Conservation (phyloP, 106 monocot species). For the Dendrobium catenatum region DNA sequence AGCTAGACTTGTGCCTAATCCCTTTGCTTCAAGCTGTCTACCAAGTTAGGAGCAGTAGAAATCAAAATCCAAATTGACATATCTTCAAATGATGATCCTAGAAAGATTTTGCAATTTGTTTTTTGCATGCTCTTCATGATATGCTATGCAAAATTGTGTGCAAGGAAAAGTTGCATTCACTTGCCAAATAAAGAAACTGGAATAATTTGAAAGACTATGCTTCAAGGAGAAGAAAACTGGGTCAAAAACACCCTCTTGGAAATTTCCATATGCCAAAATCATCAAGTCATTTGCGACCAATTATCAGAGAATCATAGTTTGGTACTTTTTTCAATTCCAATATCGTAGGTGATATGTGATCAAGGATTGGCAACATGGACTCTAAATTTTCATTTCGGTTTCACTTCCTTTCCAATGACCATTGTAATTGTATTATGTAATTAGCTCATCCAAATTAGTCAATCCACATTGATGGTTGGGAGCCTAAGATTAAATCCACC, state of each 20-base stretch:
- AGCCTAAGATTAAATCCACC: not conserved
- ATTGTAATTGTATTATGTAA: not conserved
- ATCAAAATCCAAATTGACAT: too few relatives aligned
- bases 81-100: too few relatives aligned
- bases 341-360: conserved; percentile 21
- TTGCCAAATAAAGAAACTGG: conserved; percentile 48
- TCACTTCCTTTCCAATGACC: not conserved
- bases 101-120: too few relatives aligned
- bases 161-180: not conserved
- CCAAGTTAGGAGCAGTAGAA: too few relatives aligned
- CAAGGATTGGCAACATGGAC: conserved; percentile 47
- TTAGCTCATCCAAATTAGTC: not conserved
- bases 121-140: conserved; percentile 8
- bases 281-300: conserved; percentile 71
- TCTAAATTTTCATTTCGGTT: conserved; percentile 38
- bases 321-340: conserved; percentile 65
- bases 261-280: conserved; percentile 77
- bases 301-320: conserved; percentile 26
- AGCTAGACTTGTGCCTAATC: too few relatives aligned
- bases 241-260: conserved; percentile 33
- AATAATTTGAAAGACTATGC: conserved; percentile 42
- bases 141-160: conserved; percentile 1
- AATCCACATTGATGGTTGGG: not conserved
- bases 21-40: too few relatives aligned
- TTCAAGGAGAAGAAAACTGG: conserved; percentile 41